These are phyloP conservation scores for Blastocladiella emersonii DNA, from an alignment of 371 early-diverging fungal genomes.

Conservation along the genomic window DNA sequence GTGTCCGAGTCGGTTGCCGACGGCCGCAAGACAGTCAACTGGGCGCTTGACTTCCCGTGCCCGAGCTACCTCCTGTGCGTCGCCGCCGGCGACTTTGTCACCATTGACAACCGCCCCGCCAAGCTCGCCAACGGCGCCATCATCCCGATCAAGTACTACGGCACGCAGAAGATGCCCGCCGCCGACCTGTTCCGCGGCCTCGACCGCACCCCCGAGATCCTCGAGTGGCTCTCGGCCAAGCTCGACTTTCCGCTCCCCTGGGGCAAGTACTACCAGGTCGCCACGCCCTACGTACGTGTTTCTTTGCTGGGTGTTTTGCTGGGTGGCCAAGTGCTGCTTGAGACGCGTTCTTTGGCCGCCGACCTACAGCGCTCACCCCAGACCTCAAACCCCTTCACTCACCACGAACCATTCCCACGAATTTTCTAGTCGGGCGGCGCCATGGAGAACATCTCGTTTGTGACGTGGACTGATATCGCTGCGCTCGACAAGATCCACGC, in stretches of 20 bases:
- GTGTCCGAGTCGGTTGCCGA: constrained; percentile 14
- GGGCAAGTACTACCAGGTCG: constrained; percentile 44
- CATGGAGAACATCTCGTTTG: constrained; percentile 44
- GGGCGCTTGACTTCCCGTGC: constrained; percentile 26
- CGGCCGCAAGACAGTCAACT: constrained; percentile 21
- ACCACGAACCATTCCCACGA: too few species aligned
- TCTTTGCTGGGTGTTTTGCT: too few species aligned
- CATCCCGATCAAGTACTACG: constrained; percentile 30
- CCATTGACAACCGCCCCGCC: constrained; percentile 30
- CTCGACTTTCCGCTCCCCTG: constrained; percentile 29
- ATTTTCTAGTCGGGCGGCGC: constrained; percentile 23
- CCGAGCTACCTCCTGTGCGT: constrained; percentile 33
- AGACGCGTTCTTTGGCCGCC: too few species aligned
- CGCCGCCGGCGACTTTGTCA: constrained; percentile 38
- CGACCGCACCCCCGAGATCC: constrained; percentile 33
- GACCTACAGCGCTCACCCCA: too few species aligned
- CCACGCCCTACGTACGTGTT: constrained; percentile 19
- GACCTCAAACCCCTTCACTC: too few species aligned
- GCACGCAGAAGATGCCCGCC: constrained; percentile 19
- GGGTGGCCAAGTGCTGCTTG: too few species aligned
- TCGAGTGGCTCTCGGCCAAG: constrained; percentile 34
- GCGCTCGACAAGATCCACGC: constrained; percentile 21
- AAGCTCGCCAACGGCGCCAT: constrained; percentile 20
- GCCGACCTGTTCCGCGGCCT: constrained; percentile 25
- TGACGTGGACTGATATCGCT: constrained; percentile 17